These are phyloP conservation scores for Xylariales sp. DNA, from an alignment of 2,329 filamentous ascomycete species.

Conservation along the genomic window DNA sequence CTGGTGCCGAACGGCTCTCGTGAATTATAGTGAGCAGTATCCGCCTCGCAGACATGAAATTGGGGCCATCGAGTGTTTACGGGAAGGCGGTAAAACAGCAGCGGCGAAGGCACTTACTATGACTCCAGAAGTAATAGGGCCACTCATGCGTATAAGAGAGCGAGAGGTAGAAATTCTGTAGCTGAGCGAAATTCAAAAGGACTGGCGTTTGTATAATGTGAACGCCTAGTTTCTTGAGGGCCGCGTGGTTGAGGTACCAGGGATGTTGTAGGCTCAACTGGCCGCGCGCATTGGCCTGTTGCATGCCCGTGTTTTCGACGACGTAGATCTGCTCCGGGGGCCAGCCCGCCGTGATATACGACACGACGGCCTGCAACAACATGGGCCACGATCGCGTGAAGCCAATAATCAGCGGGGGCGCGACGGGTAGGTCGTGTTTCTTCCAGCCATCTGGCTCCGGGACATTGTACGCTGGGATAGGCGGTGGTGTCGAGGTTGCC, in stretches of 20 bases:
- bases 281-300: slow-evolving; percentile 62
- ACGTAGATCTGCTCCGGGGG: slow-evolving; percentile 67
- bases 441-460: slow-evolving; percentile 54
- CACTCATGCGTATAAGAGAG: slow-evolving; percentile 58
- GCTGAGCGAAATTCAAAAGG: slow-evolving; percentile 64
- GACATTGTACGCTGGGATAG: slow-evolving; percentile 59
- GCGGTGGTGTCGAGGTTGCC: slow-evolving; percentile 51
- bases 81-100: background rate
- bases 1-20: background rate
- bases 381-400: slow-evolving; percentile 68
- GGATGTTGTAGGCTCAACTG: slow-evolving; percentile 65
- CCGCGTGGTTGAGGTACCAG: slow-evolving; percentile 65
- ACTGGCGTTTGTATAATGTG: slow-evolving; percentile 63
- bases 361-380: slow-evolving; percentile 65
- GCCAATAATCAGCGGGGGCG: slow-evolving; percentile 67
- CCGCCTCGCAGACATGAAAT: background rate
- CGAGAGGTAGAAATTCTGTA: slow-evolving; percentile 65
- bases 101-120: slow-evolving; percentile 49
- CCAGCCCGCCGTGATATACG: slow-evolving; percentile 70
- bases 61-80: background rate
- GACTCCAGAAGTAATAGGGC: slow-evolving; percentile 67
- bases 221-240: slow-evolving; percentile 63
- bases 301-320: slow-evolving; percentile 69
- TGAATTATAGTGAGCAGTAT: background rate
- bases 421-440: slow-evolving; percentile 52